Evolutionary conservation across 2,329 filamentous ascomycete genomes (phyloP).

Genomic region (Zasmidium cellare): DNA sequence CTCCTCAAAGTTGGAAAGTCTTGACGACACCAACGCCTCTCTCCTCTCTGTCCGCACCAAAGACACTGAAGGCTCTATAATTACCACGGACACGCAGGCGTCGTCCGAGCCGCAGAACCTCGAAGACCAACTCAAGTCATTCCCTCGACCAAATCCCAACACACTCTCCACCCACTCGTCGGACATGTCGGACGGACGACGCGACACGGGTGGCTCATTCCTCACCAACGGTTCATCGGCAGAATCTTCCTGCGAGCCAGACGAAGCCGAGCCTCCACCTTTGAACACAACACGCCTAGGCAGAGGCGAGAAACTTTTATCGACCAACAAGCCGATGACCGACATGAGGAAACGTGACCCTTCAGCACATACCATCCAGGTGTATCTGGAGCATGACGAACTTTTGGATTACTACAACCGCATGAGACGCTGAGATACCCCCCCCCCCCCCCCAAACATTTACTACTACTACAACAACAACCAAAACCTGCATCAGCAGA

Average conservation of each 20-base stretch:
- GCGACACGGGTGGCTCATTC: slow-evolving; percentile 9
- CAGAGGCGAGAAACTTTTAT: not conserved
- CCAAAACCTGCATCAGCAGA: too few relatives aligned
- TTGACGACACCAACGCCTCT: slow-evolving; percentile 1
- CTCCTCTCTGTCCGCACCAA: not conserved
- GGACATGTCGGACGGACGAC: not conserved
- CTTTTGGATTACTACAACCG: slow-evolving; percentile 18
- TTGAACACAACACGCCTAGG: not conserved
- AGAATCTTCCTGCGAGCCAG: slow-evolving; percentile 7
- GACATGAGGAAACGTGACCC: slow-evolving; percentile 2
- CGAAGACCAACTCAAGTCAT: slow-evolving; percentile 20
- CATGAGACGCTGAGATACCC: slow-evolving; percentile 1
- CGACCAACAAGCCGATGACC: too few relatives aligned
- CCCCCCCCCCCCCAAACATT: too few relatives aligned
- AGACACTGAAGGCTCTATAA: slow-evolving; percentile 1
- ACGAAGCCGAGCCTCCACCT: not conserved
- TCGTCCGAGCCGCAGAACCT: slow-evolving; percentile 13
- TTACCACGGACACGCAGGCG: not conserved
- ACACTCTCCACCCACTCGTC: not conserved
- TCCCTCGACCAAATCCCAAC: slow-evolving; percentile 13
- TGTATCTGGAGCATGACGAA: slow-evolving; percentile 26
- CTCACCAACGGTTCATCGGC: slow-evolving; percentile 11
- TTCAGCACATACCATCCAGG: slow-evolving; percentile 26
- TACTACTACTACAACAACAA: too few relatives aligned
- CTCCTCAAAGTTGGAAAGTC: not conserved